phyloP scores from a whole-genome alignment of 140 eudicot species.

The Oenanthe javanica region DNA sequence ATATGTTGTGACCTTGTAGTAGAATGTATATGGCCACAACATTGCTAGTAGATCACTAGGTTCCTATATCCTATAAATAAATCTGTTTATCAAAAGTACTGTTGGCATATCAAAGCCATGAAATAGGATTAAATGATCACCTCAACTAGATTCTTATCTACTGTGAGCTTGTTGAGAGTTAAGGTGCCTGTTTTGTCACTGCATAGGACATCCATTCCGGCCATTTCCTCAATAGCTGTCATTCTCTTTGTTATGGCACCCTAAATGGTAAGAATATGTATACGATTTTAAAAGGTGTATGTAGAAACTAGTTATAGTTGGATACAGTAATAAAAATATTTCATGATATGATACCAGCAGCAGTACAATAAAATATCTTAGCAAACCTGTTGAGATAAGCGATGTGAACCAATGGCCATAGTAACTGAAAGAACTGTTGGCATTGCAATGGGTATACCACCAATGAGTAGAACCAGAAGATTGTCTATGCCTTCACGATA shows the following conservation, averaged over 20 bases:
- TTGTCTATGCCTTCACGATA: constrained; percentile 84
- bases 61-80: not conserved
- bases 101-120: not conserved
- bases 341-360: not conserved
- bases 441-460: constrained; percentile 98
- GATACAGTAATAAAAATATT: not conserved
- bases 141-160: constrained; percentile 80
- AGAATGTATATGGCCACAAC: not conserved
- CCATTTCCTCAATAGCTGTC: constrained; percentile 99
- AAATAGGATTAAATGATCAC: constrained; percentile 20
- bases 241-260: constrained; percentile 98
- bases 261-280: constrained; percentile 23
- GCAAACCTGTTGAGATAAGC: constrained; percentile 77
- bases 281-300: not conserved
- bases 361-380: not conserved
- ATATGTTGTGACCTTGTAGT: not conserved
- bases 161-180: constrained; percentile 93
- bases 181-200: constrained; percentile 95
- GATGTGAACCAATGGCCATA: constrained; percentile 97
- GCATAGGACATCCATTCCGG: constrained; percentile 97
- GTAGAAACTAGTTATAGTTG: not conserved
- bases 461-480: constrained; percentile 89
- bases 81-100: not conserved
- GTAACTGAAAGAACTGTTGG: constrained; percentile 98
- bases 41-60: not conserved